Conservation (phyloP, 192 early-diverging fungal genomes). For the Coemansia sp. region DNA sequence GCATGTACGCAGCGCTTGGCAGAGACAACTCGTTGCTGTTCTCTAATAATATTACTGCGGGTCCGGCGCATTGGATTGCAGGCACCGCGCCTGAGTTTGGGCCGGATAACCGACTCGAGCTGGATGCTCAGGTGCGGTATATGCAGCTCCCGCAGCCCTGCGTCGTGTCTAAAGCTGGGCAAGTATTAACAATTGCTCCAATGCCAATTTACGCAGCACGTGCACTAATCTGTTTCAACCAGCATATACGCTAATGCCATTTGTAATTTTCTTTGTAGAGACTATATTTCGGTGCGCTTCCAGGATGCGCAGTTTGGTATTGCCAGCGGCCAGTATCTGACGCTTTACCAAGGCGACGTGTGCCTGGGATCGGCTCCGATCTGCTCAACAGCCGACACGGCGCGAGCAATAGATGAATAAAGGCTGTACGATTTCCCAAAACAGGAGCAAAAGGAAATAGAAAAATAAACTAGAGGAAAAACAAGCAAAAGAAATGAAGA, state of each 20-base stretch:
- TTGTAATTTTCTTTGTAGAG: too few species aligned
- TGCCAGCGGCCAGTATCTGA: constrained; percentile 63
- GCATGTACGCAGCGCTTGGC: constrained; percentile 68
- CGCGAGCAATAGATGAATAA: too few species aligned
- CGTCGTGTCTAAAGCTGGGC: constrained; percentile 29
- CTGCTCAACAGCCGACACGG: constrained; percentile 11
- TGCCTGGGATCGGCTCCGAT: constrained; percentile 70
- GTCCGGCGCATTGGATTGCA: constrained; percentile 56
- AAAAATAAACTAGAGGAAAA: constrained; percentile 20
- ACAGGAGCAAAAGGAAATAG: constrained; percentile 7
- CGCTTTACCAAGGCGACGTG: constrained; percentile 60
- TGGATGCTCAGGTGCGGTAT: constrained; percentile 62
- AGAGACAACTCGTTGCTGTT: constrained; percentile 45
- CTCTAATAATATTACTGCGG: constrained; percentile 16
- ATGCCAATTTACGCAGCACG: background rate
- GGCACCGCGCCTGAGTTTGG: constrained; percentile 20
- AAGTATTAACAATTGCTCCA: constrained; percentile 1
- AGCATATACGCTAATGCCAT: background rate
- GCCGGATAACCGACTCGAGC: constrained; percentile 10
- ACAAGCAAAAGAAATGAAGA: constrained; percentile 8
- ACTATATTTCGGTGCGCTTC: constrained; percentile 28
- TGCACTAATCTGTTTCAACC: background rate
- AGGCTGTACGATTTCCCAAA: background rate
- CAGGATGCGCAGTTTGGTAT: constrained; percentile 59
- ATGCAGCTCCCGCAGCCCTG: constrained; percentile 58